Percentiles rank a stretch among this genome's conserved stretches.
Conservation (phyloP, 108 stramenopile species). For the Licmophora abbreviata region DNA sequence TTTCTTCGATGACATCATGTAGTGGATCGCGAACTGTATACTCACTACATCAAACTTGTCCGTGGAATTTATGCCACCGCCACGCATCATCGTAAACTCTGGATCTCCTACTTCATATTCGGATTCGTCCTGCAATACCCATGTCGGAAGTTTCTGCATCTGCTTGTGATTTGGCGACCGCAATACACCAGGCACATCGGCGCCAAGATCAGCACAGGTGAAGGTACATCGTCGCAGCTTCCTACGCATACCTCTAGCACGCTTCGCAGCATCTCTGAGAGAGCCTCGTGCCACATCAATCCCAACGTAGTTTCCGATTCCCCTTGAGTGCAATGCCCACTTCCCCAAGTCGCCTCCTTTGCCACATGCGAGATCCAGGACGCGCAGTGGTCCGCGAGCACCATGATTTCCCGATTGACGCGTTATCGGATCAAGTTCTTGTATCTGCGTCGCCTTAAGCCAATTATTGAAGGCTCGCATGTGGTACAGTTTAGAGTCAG, state of each 20-base stretch:
- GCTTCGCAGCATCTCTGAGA: constrained; percentile 85
- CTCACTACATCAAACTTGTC: constrained; percentile 90
- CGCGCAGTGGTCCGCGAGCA: constrained; percentile 41
- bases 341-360: constrained; percentile 98
- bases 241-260: constrained; percentile 56
- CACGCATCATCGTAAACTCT: constrained; percentile 39
- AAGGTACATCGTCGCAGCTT: constrained; percentile 57
- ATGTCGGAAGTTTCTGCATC: constrained; percentile 70
- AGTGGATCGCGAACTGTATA: constrained; percentile 99
- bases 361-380: constrained; percentile 96
- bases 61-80: constrained; percentile 55
- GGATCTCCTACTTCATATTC: constrained; percentile 46
- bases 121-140: constrained; percentile 61
- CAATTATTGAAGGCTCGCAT: constrained; percentile 96
- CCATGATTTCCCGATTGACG: constrained; percentile 23
- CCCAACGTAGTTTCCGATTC: constrained; percentile 85
- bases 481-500: constrained; percentile 87
- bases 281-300: constrained; percentile 95
- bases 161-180: constrained; percentile 24
- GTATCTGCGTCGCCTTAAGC: constrained; percentile 93
- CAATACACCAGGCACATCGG: constrained; percentile 80
- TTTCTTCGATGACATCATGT: constrained; percentile 88
- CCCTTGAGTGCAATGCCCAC: constrained; percentile 67
- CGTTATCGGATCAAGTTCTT: constrained; percentile 44
- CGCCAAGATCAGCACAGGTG: constrained; percentile 78